Base-by-base conservation (phyloP, 2,329 filamentous ascomycete species). In the Cytospora schulzeri region DNA sequence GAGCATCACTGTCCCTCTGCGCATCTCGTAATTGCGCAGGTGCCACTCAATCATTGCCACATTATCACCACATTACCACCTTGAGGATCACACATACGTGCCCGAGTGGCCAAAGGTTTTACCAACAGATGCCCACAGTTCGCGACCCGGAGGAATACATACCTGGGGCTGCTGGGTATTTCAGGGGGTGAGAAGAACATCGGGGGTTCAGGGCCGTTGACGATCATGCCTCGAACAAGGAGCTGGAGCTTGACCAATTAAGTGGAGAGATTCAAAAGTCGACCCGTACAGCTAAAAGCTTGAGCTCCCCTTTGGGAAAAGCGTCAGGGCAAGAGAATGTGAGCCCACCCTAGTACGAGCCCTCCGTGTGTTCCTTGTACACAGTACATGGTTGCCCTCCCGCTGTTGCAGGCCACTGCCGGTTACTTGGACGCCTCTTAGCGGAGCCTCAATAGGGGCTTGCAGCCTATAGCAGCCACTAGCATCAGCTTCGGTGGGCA, bases 321-420 rank as follows among this genome's bases (percentile, higher is more conserved):
- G 65, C 63, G 54, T 57, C 65, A 67, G 65, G 65, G 57, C 65
- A 57, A 35, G 55, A 35, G 55, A 59, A 51, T 9, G 5, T 31
- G 54, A 24, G 50, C 48, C 48, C 31, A 50, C 22, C 24, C n/a
- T 59, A 24, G 60, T 60, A 41, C 55, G 17, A n/a, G 24, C 41
- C 50, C 12, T 26, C 38, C 45, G 60, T n/a, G 14, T 29, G 41
- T 50, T 19, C 15, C 4, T 5, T 5, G 45, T 48, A 48, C 45
- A 22, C 7, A 5, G n/a, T 24, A 48, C 45, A 14, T 14, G 11
- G n/a, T 4, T 48, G n/a, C 45, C 22, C 8, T 24, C 7, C 45
- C 19, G 19, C 1, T 24, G n/a, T 6, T 48, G 45, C 45, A 48
- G 45, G 45, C 45, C 22, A 48, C 22, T 48, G n/a, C 45, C n/a